Percentiles rank a stretch among this genome's conserved stretches.
Conservation (phyloP, 2,329 filamentous ascomycete genomes). For the Botrytis tulipae region DNA sequence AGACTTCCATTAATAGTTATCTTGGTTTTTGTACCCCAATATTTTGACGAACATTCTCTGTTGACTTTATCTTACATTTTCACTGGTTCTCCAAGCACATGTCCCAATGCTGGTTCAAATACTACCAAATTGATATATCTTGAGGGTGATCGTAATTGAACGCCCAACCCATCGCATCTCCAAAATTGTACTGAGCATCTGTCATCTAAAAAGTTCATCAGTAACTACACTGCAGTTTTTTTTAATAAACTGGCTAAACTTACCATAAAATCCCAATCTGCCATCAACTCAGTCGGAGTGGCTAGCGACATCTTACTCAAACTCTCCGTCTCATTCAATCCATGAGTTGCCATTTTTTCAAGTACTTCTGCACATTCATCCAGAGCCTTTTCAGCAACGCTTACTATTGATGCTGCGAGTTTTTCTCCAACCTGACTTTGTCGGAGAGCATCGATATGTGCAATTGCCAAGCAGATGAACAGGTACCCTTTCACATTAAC, state of each 20-base stretch:
- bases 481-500: slow-evolving; percentile 45
- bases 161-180: slow-evolving; percentile 27
- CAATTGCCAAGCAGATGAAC: slow-evolving; percentile 40
- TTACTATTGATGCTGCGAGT: slow-evolving; percentile 39
- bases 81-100: background rate
- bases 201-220: slow-evolving; percentile 34
- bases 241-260: slow-evolving; percentile 26
- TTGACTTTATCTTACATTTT: background rate
- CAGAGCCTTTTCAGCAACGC: slow-evolving; percentile 42
- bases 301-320: slow-evolving; percentile 32
- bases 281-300: slow-evolving; percentile 34
- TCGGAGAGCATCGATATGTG: slow-evolving; percentile 46
- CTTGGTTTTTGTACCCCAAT: background rate
- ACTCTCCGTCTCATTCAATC: slow-evolving; percentile 22
- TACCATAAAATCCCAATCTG: slow-evolving; percentile 47
- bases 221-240: background rate
- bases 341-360: slow-evolving; percentile 34
- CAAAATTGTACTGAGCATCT: slow-evolving; percentile 35
- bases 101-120: background rate
- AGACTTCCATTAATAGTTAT: background rate
- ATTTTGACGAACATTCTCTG: background rate
- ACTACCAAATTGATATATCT: slow-evolving; percentile 20
- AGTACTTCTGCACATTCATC: slow-evolving; percentile 40
- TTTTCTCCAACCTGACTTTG: slow-evolving; percentile 41
- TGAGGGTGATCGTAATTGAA: slow-evolving; percentile 25